Conservation (phyloP, 1,139 yeast species). For the Blastobotrys ciferrii region DNA sequence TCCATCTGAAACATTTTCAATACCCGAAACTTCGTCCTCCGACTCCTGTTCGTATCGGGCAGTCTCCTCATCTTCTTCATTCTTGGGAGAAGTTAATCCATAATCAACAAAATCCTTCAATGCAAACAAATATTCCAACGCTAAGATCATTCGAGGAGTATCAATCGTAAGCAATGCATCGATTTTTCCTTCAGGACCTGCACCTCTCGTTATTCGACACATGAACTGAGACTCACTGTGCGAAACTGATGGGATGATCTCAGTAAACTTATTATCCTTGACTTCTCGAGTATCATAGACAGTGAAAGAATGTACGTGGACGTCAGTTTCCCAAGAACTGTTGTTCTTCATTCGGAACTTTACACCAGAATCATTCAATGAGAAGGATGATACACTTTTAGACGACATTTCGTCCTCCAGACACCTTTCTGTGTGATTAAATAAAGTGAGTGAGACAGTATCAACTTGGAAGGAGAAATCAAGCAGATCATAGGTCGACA, state of each 20-base stretch:
- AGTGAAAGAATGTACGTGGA: slow-evolving; percentile 69
- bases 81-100: slow-evolving; percentile 35
- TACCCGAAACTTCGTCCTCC: slow-evolving; percentile 15
- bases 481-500: slow-evolving; percentile 20
- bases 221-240: slow-evolving; percentile 71
- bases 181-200: slow-evolving; percentile 43
- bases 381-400: slow-evolving; percentile 57
- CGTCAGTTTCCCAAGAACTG: slow-evolving; percentile 56
- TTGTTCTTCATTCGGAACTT: slow-evolving; percentile 52
- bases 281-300: slow-evolving; percentile 69
- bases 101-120: slow-evolving; percentile 59
- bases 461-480: slow-evolving; percentile 53
- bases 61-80: slow-evolving; percentile 18
- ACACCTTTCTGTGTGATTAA: slow-evolving; percentile 51
- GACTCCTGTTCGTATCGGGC: slow-evolving; percentile 18
- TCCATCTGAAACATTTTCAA: slow-evolving; percentile 11
- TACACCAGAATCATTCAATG: slow-evolving; percentile 58
- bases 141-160: slow-evolving; percentile 76
- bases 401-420: slow-evolving; percentile 33
- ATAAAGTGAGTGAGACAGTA: slow-evolving; percentile 61
- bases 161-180: slow-evolving; percentile 67
- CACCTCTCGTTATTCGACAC: slow-evolving; percentile 42
- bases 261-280: slow-evolving; percentile 67
- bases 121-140: slow-evolving; percentile 81
- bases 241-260: slow-evolving; percentile 70